Percentiles rank a stretch among this genome's conserved stretches.
These are phyloP conservation scores for Cocos nucifera DNA, from an alignment of 176 grass and related monocot genomes.

Conservation along the genomic window DNA sequence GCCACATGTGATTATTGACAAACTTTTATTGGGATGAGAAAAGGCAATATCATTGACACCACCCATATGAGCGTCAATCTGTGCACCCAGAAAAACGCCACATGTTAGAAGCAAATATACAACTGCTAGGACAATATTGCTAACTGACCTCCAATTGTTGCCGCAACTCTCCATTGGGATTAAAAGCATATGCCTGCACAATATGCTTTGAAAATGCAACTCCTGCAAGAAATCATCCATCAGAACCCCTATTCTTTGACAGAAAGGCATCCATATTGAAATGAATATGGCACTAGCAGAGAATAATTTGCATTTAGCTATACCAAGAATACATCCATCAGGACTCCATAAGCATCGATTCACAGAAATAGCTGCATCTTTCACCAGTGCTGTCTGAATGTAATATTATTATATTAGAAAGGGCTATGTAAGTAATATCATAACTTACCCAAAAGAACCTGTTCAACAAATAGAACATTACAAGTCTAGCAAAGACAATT, in stretches of 20 bases:
- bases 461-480: background rate
- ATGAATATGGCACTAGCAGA: background rate
- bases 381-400: slow-evolving; percentile 8
- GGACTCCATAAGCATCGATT: slow-evolving; percentile 19
- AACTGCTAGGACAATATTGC: too few relatives aligned
- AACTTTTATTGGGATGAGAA: slow-evolving; percentile 9
- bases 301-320: background rate
- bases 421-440: background rate
- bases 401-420: too few relatives aligned
- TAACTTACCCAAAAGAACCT: background rate
- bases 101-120: background rate
- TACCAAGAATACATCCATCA: slow-evolving; percentile 15
- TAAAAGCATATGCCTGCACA: slow-evolving; percentile 9
- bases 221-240: background rate
- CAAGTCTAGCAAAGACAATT: background rate
- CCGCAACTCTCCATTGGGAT: background rate
- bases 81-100: background rate
- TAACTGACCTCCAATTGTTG: slow-evolving; percentile 14
- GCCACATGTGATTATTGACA: slow-evolving; percentile 21
- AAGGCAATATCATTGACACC: slow-evolving; percentile 27
- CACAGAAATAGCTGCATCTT: slow-evolving; percentile 16
- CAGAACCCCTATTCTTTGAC: background rate
- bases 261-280: background rate
- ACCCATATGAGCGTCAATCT: slow-evolving; percentile 21
- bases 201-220: slow-evolving; percentile 20